These are phyloP conservation scores for Microdochium nivale DNA, from an alignment of 2,329 filamentous ascomycete species.

Conservation along the genomic window DNA sequence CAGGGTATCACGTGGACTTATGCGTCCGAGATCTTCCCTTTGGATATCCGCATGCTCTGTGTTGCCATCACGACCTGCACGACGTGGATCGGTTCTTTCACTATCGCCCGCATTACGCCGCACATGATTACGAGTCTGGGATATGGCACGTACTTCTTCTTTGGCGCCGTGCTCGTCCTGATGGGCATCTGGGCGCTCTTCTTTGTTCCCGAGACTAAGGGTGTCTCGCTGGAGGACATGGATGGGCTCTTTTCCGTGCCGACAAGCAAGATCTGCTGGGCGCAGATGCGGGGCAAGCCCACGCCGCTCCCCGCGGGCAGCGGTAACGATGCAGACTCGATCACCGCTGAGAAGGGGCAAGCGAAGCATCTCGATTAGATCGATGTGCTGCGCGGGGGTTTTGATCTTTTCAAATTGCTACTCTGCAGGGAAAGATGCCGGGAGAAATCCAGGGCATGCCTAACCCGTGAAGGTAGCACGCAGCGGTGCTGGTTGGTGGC, in stretches of 20 bases:
- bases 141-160: slow-evolving; percentile 37
- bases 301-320: not conserved
- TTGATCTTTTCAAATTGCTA: not conserved
- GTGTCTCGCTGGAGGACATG: slow-evolving; percentile 12
- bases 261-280: not conserved
- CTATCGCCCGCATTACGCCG: slow-evolving; percentile 13
- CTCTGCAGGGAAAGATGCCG: not conserved
- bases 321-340: not conserved
- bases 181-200: slow-evolving; percentile 31
- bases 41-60: slow-evolving; percentile 15
- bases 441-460: not conserved
- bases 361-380: not conserved
- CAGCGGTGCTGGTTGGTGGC: not conserved
- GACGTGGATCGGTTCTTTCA: slow-evolving; percentile 14
- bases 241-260: slow-evolving; percentile 24
- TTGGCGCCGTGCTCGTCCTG: slow-evolving; percentile 27
- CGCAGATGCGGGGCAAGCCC: not conserved
- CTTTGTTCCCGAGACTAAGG: slow-evolving; percentile 34
- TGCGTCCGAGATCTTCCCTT: slow-evolving; percentile 14
- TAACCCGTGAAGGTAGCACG: not conserved
- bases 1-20: slow-evolving; percentile 30
- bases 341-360: not conserved
- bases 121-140: slow-evolving; percentile 16
- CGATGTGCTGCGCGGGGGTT: not conserved
- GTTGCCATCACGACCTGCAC: slow-evolving; percentile 12